Conservation (phyloP, 2,329 filamentous ascomycete genomes). For the Myriosclerotinia curreyana region DNA sequence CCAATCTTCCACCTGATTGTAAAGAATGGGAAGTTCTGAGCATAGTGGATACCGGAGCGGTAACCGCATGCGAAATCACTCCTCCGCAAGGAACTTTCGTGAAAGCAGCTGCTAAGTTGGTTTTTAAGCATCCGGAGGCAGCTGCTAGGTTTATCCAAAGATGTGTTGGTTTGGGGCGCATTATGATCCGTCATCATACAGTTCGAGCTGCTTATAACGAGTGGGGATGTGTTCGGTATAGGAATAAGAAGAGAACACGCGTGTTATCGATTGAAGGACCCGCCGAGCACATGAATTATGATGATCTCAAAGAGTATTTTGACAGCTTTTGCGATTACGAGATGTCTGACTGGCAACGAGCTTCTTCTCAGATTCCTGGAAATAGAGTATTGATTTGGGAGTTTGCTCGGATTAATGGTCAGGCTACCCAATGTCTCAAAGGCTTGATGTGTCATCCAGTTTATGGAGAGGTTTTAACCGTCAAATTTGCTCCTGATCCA, state of each 20-base stretch:
- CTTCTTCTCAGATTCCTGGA: neutral
- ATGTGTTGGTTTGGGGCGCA: neutral
- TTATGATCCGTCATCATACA: neutral
- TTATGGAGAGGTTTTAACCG: neutral
- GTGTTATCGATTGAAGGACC: neutral
- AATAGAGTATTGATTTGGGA: neutral
- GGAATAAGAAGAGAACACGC: neutral
- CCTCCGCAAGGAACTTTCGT: neutral
- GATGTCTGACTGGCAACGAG: neutral
- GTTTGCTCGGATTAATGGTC: neutral
- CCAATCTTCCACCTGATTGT: neutral
- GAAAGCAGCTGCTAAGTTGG: neutral
- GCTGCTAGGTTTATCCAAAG: neutral
- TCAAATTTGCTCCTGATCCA: neutral
- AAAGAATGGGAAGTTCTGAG: neutral
- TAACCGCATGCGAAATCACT: neutral
- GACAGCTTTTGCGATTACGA: conserved; percentile 4
- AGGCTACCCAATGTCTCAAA: neutral
- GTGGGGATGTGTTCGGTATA: neutral
- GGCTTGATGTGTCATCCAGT: neutral
- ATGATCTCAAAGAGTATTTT: neutral
- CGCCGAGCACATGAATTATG: neutral
- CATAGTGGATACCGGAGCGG: neutral
- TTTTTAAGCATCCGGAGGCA: neutral
- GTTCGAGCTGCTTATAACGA: neutral